A percentile compares a stretch with the other conserved stretches of the same genome.
phyloP scores from a whole-genome alignment of 352 stramenopile genomes.

The Globisporangium spiculum region DNA sequence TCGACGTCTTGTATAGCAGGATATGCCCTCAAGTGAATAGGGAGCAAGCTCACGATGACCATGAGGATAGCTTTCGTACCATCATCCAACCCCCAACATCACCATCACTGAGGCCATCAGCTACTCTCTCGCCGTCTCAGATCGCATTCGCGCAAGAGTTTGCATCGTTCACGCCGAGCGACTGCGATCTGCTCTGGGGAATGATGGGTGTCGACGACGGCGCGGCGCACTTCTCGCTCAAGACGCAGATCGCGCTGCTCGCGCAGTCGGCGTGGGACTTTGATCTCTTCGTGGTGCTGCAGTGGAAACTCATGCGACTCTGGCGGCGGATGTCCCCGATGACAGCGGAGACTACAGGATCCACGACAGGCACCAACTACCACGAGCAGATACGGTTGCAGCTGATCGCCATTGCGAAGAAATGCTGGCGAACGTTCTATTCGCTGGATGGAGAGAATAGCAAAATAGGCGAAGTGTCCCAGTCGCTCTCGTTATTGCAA shows the following conservation, averaged over 20 bases:
- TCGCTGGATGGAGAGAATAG: constrained; percentile 31
- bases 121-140: constrained; percentile 3
- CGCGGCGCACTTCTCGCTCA: constrained; percentile 36
- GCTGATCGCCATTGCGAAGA: constrained; percentile 33
- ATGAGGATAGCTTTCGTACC: constrained; percentile 3
- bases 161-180: constrained; percentile 53
- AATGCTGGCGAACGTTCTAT: constrained; percentile 55
- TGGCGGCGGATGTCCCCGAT: constrained; percentile 12
- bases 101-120: background rate
- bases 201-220: constrained; percentile 64
- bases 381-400: constrained; percentile 4
- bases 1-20: constrained; percentile 55
- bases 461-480: background rate
- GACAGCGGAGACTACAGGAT: constrained; percentile 13
- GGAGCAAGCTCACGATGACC: background rate
- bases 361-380: background rate
- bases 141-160: constrained; percentile 42
- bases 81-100: background rate
- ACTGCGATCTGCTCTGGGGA: constrained; percentile 77
- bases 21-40: background rate
- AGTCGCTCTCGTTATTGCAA: constrained; percentile 32
- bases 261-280: constrained; percentile 69
- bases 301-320: constrained; percentile 50
- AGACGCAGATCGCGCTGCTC: constrained; percentile 49
- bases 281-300: constrained; percentile 64